A percentile compares a stretch with the other conserved stretches of the same genome.
Evolutionary conservation across 2,329 filamentous ascomycete species (phyloP).

Genomic region (Moelleriella libera): DNA sequence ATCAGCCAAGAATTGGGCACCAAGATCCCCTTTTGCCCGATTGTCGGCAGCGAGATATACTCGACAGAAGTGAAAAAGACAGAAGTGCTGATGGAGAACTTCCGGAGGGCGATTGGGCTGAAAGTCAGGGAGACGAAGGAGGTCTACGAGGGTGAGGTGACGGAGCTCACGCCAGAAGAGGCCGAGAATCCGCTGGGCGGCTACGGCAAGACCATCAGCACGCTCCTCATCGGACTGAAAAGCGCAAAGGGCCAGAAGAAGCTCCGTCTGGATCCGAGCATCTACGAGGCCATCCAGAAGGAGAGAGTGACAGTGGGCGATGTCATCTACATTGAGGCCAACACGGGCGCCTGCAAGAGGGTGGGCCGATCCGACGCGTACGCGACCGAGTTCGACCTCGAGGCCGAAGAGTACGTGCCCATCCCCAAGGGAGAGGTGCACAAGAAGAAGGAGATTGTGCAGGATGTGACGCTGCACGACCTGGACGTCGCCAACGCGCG

Average conservation of each 20-base stretch:
- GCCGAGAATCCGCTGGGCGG: slow-evolving; percentile 93
- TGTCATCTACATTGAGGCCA: slow-evolving; percentile 98
- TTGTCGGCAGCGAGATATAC: slow-evolving; percentile 96
- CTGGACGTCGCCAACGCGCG: slow-evolving; percentile 90
- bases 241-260: slow-evolving; percentile 97
- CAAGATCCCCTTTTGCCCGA: slow-evolving; percentile 96
- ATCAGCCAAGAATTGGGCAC: slow-evolving; percentile 95
- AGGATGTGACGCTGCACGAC: slow-evolving; percentile 95
- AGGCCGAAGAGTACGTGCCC: slow-evolving; percentile 97
- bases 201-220: slow-evolving; percentile 95
- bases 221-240: slow-evolving; percentile 86
- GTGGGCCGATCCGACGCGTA: slow-evolving; percentile 94
- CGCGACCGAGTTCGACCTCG: slow-evolving; percentile 94
- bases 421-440: slow-evolving; percentile 98
- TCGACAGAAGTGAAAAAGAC: slow-evolving; percentile 99
- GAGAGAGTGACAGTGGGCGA: slow-evolving; percentile 92
- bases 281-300: slow-evolving; percentile 98
- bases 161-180: slow-evolving; percentile 93
- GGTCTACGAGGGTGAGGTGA: slow-evolving; percentile 97
- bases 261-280: slow-evolving; percentile 87
- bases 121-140: slow-evolving; percentile 98
- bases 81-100: slow-evolving; percentile 98
- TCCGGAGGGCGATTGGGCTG: slow-evolving; percentile 86
- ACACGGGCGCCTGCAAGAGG: slow-evolving; percentile 94
- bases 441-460: slow-evolving; percentile 99